These are phyloP conservation scores for Microdochium paspali DNA, from an alignment of 2,329 filamentous ascomycete species.

Conservation along the genomic window DNA sequence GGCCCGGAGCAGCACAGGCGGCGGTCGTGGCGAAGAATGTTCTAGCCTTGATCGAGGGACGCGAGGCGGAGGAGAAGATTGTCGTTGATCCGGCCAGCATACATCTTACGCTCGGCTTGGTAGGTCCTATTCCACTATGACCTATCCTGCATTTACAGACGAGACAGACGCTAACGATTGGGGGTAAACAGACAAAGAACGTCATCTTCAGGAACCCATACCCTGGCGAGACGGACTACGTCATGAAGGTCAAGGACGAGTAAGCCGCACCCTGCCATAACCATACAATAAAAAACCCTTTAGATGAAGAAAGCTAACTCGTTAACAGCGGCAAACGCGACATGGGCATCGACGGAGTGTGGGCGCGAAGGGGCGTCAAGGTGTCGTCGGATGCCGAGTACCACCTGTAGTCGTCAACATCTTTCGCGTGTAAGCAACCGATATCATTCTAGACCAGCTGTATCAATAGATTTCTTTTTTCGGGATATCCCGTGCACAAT, in stretches of 20 bases:
- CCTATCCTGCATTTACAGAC: too few species aligned
- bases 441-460: too few species aligned
- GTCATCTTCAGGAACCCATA: constrained; percentile 21
- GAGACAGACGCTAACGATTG: not conserved
- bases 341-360: constrained; percentile 19
- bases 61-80: constrained; percentile 16
- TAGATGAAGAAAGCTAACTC: constrained; percentile 2
- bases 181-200: constrained; percentile 14
- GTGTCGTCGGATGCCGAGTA: constrained; percentile 16
- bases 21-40: constrained; percentile 35
- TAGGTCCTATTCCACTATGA: constrained; percentile 5
- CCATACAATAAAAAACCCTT: not conserved
- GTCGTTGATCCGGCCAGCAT: constrained; percentile 23
- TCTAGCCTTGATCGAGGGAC: constrained; percentile 25
- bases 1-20: constrained; percentile 33
- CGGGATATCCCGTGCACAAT: too few species aligned
- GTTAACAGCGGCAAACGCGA: constrained; percentile 15
- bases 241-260: constrained; percentile 18
- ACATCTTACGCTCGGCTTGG: constrained; percentile 29
- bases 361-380: constrained; percentile 16
- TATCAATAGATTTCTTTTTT: too few species aligned
- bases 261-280: constrained; percentile 8
- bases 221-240: constrained; percentile 15
- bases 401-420: constrained; percentile 16
- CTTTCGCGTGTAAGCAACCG: too few species aligned